Evolutionary conservation across 768 basidiomycete species (phyloP).

Genomic region (Rhizopogon roseolus): DNA sequence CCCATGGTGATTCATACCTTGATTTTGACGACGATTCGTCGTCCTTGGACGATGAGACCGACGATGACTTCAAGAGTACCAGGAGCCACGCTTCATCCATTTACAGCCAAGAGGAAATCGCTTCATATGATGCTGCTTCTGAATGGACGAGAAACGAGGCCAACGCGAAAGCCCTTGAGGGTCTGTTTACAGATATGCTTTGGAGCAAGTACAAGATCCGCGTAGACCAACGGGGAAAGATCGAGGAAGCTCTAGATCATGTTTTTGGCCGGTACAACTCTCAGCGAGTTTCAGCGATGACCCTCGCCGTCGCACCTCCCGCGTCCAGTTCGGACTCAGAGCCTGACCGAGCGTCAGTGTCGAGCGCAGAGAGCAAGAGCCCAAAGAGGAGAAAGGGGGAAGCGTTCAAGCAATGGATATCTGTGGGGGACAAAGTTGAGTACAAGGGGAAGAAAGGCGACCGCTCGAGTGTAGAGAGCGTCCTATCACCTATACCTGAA

Average conservation of each 20-base stretch:
- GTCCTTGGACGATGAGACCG: constrained; percentile 16
- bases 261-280: constrained; percentile 49
- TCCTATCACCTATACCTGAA: constrained; percentile 21
- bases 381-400: constrained; percentile 24
- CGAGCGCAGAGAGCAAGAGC: constrained; percentile 20
- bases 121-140: constrained; percentile 19
- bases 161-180: constrained; percentile 47
- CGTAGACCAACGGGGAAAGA: constrained; percentile 45
- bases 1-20: constrained; percentile 11
- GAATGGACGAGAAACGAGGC: constrained; percentile 38
- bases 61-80: constrained; percentile 27
- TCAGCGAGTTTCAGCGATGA: constrained; percentile 40
- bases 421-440: constrained; percentile 29
- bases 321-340: constrained; percentile 7
- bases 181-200: constrained; percentile 58
- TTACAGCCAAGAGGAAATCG: constrained; percentile 12
- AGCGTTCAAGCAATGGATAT: constrained; percentile 31
- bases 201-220: constrained; percentile 44
- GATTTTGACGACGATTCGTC: constrained; percentile 12
- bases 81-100: constrained; percentile 23
- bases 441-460: constrained; percentile 23
- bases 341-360: constrained; percentile 14
- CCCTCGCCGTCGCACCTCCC: constrained; percentile 55
- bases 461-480: constrained; percentile 22
- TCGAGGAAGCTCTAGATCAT: constrained; percentile 38